These are phyloP conservation scores for Salix dunnii DNA, from an alignment of 345 rosid genomes.

Conservation along the genomic window DNA sequence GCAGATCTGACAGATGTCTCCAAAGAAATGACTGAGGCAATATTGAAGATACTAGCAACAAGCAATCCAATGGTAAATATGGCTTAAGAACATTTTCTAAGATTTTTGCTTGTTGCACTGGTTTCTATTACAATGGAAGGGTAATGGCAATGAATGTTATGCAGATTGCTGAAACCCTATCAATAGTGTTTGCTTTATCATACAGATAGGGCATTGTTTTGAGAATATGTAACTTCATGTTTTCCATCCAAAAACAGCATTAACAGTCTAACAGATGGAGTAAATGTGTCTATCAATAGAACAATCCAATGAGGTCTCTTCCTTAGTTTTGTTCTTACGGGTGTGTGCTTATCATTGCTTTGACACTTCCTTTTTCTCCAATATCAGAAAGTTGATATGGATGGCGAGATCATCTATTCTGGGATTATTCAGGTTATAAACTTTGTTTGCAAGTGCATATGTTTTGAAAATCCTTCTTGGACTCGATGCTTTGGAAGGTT, in stretches of 20 bases:
- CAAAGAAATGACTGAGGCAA: constrained; percentile 46
- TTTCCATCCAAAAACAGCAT: not conserved
- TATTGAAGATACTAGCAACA: constrained; percentile 48
- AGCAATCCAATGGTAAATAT: constrained; percentile 47
- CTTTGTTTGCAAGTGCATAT: constrained; percentile 57
- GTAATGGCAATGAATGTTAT: too few relatives aligned
- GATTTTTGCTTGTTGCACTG: not conserved
- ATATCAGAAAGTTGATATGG: constrained; percentile 48
- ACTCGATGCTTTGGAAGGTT: constrained; percentile 77
- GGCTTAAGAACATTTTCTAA: not conserved
- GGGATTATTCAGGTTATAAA: constrained; percentile 57
- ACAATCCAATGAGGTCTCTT: not conserved
- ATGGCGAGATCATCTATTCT: constrained; percentile 58
- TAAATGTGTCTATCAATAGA: not conserved
- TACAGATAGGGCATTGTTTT: not conserved
- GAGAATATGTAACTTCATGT: not conserved
- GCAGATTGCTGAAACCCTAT: not conserved
- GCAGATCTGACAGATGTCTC: constrained; percentile 49
- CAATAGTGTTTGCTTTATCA: not conserved
- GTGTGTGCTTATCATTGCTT: not conserved
- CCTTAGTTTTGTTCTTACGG: not conserved
- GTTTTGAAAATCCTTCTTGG: constrained; percentile 77
- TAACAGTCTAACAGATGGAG: not conserved
- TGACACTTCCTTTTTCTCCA: constrained; percentile 11
- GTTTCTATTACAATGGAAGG: not conserved